A percentile compares a stretch with the other conserved stretches of the same genome.
Evolutionary conservation across 2,329 filamentous ascomycete genomes (phyloP).

Genomic region (Colletotrichum costaricense): DNA sequence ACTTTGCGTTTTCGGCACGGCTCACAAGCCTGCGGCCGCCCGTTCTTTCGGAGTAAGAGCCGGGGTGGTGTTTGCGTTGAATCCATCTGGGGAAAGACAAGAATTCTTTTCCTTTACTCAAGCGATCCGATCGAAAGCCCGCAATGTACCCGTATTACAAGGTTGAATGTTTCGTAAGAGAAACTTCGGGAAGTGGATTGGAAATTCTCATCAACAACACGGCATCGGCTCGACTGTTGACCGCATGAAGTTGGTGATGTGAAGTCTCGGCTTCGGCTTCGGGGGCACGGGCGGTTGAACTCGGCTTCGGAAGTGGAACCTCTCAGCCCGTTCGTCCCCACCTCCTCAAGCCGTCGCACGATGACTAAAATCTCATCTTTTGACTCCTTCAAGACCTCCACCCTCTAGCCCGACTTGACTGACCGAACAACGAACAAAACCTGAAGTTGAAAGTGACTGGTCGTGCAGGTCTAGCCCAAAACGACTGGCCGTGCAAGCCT

Average conservation of each 20-base stretch:
- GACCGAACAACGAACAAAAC: slow-evolving; percentile 8
- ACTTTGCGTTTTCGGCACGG: slow-evolving; percentile 55
- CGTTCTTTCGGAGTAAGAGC: slow-evolving; percentile 29
- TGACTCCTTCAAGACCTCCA: neutral
- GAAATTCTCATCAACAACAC: neutral
- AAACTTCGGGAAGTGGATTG: neutral
- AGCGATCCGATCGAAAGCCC: neutral
- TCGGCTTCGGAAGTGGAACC: slow-evolving; percentile 3
- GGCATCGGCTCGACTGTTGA: neutral
- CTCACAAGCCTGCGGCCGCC: slow-evolving; percentile 42
- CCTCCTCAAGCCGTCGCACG: neutral
- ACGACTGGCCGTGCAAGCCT: neutral
- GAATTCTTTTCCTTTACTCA: neutral
- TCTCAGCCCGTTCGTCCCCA: neutral
- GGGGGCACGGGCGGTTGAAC: neutral
- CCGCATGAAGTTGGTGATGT: neutral
- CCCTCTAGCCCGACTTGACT: slow-evolving; percentile 12
- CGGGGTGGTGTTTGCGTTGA: slow-evolving; percentile 17
- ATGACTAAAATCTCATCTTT: slow-evolving; percentile 2
- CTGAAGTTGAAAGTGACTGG: neutral
- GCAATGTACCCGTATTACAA: neutral
- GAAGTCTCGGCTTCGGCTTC: slow-evolving; percentile 20
- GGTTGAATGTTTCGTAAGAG: neutral
- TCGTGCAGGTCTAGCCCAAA: slow-evolving; percentile 3
- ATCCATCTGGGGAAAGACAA: slow-evolving; percentile 3